phyloP scores from a whole-genome alignment of 495 filamentous ascomycete genomes.

The Penicillium crystallinum region DNA sequence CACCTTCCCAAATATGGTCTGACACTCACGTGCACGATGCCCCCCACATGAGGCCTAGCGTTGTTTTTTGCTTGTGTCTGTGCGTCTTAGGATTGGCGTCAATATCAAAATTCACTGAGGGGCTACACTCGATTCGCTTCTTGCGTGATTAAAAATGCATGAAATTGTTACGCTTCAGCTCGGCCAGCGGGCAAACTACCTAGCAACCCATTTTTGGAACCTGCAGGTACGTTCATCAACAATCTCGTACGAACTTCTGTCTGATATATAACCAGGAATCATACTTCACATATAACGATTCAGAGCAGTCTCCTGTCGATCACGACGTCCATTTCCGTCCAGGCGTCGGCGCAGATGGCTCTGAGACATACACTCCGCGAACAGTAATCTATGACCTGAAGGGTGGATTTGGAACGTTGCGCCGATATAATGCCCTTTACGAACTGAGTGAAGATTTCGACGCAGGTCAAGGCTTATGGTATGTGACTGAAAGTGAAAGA shows the following conservation, averaged over 20 bases:
- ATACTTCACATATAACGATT: constrained; percentile 84
- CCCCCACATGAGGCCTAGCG: constrained; percentile 15
- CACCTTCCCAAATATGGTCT: constrained; percentile 7
- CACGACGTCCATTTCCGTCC: constrained; percentile 91
- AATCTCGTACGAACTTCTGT: neutral
- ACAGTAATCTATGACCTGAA: constrained; percentile 95
- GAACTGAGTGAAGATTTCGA: constrained; percentile 55
- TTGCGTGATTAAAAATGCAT: constrained; percentile 58
- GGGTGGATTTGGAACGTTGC: constrained; percentile 80
- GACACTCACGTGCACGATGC: constrained; percentile 13
- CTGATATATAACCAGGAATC: constrained; percentile 59
- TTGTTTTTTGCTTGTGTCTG: constrained; percentile 11
- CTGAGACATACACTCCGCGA: constrained; percentile 88
- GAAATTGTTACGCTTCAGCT: constrained; percentile 94
- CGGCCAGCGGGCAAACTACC: constrained; percentile 86
- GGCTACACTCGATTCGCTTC: neutral
- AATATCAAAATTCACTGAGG: constrained; percentile 5
- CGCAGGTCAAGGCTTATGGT: constrained; percentile 56
- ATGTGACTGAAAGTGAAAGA: constrained; percentile 12
- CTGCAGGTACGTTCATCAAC: constrained; percentile 54
- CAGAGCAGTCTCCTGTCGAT: constrained; percentile 66
- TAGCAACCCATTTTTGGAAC: constrained; percentile 99
- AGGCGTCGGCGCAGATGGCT: constrained; percentile 69
- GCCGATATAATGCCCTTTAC: constrained; percentile 85
- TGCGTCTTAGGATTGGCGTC: constrained; percentile 8